A percentile compares a stretch with the other conserved stretches of the same genome.
phyloP scores from a whole-genome alignment of 768 basidiomycete species.

The Agaricus sinodeliciosus region DNA sequence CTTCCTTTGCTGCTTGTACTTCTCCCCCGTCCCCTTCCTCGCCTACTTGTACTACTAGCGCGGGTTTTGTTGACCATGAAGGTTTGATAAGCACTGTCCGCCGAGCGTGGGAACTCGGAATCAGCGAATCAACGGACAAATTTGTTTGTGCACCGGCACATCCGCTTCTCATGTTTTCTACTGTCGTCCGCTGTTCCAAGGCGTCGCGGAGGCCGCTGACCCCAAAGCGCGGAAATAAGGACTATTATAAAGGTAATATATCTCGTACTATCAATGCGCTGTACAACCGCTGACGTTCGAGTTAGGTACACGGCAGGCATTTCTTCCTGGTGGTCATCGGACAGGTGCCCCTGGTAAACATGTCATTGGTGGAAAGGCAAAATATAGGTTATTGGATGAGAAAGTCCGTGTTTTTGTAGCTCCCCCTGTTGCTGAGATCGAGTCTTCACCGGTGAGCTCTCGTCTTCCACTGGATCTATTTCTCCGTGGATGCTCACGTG shows the following conservation, averaged over 20 bases:
- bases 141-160: conserved; percentile 11
- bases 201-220: conserved; percentile 81
- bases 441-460: conserved; percentile 45
- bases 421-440: conserved; percentile 61
- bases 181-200: conserved; percentile 65
- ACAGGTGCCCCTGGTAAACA: conserved; percentile 89
- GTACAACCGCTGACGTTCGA: no score
- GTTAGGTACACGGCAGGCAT: conserved; percentile 76
- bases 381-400: conserved; percentile 78
- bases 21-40: conserved; percentile 31
- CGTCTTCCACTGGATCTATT: background rate
- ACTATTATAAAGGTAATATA: conserved; percentile 87
- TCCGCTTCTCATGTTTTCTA: conserved; percentile 54
- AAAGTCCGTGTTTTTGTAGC: conserved; percentile 82
- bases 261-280: background rate
- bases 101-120: conserved; percentile 2
- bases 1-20: conserved; percentile 20
- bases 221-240: conserved; percentile 87
- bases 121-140: background rate
- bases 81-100: background rate
- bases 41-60: conserved; percentile 22
- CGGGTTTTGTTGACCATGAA: conserved; percentile 35
- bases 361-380: conserved; percentile 67
- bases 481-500: background rate
- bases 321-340: conserved; percentile 75